Evolutionary conservation across 2,329 filamentous ascomycete genomes (phyloP).

Genomic region (Ophiocordyceps polyrhachis-furcata): DNA sequence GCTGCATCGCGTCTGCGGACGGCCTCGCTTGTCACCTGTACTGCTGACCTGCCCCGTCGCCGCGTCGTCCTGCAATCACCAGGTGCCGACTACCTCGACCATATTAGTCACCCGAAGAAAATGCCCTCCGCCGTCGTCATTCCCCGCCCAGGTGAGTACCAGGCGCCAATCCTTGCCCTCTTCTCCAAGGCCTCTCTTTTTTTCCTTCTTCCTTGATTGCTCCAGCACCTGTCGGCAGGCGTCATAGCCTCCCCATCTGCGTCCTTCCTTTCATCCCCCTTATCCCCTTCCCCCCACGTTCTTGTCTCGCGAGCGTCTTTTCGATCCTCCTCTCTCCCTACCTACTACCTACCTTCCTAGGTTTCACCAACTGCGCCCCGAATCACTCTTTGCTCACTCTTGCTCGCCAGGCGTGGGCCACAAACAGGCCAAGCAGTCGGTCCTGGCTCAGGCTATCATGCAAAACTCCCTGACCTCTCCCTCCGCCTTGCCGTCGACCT

Average conservation of each 20-base stretch:
- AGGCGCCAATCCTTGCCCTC: neutral
- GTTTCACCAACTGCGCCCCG: neutral
- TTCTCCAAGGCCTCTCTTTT: neutral
- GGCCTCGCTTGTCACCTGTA: neutral
- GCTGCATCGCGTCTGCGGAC: neutral
- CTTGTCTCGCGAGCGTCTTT: neutral
- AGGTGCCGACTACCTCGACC: neutral
- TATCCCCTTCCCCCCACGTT: neutral
- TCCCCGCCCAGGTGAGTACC: constrained; percentile 6
- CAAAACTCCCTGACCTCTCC: constrained; percentile 20
- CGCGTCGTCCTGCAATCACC: neutral
- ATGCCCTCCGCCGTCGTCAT: constrained; percentile 8
- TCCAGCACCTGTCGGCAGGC: neutral
- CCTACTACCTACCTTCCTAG: no score
- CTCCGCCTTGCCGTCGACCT: constrained; percentile 13
- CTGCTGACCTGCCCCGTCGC: neutral
- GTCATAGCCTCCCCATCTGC: neutral
- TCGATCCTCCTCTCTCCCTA: constrained; percentile 1
- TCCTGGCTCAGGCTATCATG: constrained; percentile 26
- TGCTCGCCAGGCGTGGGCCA: constrained; percentile 11
- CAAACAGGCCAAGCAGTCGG: constrained; percentile 21
- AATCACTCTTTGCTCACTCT: neutral
- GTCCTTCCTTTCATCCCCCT: neutral
- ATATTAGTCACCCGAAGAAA: neutral
- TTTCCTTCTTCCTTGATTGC: neutral